These are phyloP conservation scores for Exsudoporus floridanus DNA, from an alignment of 1,284 basidiomycete species.

Conservation along the genomic window DNA sequence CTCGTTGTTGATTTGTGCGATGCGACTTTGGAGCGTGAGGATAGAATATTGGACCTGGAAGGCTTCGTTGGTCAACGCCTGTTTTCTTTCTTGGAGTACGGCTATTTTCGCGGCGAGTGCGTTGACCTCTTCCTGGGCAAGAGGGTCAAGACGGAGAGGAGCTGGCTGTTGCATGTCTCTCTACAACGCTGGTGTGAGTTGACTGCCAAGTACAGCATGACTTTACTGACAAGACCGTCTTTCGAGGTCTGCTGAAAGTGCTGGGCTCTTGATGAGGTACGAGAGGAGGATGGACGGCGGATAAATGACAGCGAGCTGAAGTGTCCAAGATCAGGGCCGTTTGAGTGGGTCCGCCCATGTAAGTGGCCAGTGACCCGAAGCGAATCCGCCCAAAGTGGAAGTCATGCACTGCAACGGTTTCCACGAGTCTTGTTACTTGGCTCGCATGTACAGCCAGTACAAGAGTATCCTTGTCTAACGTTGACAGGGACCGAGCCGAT, in stretches of 20 bases:
- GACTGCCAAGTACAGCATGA: constrained; percentile 10
- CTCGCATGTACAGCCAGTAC: no score
- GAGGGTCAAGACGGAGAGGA: constrained; percentile 18
- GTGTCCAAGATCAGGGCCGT: not conserved
- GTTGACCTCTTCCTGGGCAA: constrained; percentile 30
- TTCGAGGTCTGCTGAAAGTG: constrained; percentile 12
- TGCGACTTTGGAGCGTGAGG: constrained; percentile 33
- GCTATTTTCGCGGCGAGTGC: constrained; percentile 23
- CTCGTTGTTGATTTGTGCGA: constrained; percentile 33
- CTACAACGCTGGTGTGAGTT: constrained; percentile 25
- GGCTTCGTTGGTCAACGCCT: constrained; percentile 25
- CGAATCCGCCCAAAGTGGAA: constrained; percentile 11
- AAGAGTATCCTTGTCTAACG: no score
- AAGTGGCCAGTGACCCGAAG: constrained; percentile 2
- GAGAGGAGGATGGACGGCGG: not conserved
- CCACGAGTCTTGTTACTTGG: no score
- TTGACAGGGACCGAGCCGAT: no score
- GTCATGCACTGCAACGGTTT: not conserved
- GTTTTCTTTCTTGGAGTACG: constrained; percentile 24
- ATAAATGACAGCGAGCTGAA: not conserved
- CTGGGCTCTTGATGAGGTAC: not conserved
- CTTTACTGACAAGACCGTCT: constrained; percentile 27
- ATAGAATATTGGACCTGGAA: constrained; percentile 32
- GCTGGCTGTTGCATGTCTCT: constrained; percentile 19
- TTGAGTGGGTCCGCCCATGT: not conserved